These are phyloP conservation scores for Leccinum subgranulosum DNA, from an alignment of 768 basidiomycete genomes.

Conservation along the genomic window DNA sequence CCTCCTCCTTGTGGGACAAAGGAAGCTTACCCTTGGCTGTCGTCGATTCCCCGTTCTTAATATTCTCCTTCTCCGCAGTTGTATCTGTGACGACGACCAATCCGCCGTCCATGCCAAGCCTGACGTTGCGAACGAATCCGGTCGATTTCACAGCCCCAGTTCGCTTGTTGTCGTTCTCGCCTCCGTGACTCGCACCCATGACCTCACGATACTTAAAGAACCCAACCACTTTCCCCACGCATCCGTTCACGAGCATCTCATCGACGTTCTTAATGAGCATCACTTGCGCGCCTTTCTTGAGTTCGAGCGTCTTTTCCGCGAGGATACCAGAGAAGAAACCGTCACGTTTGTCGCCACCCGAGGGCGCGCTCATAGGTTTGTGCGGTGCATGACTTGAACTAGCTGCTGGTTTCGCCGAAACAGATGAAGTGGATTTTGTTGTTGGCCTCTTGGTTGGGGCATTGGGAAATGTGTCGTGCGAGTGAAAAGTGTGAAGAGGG, in stretches of 20 bases:
- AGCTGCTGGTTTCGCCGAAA: neutral
- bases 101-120: neutral
- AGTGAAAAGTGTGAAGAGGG: conserved; percentile 40
- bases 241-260: conserved; percentile 62
- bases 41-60: conserved; percentile 7
- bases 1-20: conserved; percentile 36
- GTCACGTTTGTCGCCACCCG: conserved; percentile 37
- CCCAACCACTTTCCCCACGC: conserved; percentile 45
- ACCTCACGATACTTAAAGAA: conserved; percentile 36
- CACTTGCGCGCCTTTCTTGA: conserved; percentile 62
- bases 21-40: conserved; percentile 21
- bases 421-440: conserved; percentile 2
- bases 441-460: neutral
- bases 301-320: conserved; percentile 49
- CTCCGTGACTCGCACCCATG: neutral
- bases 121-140: conserved; percentile 35
- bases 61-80: neutral
- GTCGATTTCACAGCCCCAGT: conserved; percentile 24
- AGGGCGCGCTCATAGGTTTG: conserved; percentile 17
- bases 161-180: conserved; percentile 26
- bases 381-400: conserved; percentile 27
- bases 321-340: conserved; percentile 62
- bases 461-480: conserved; percentile 46
- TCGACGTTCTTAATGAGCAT: conserved; percentile 64
- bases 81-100: neutral